Percentiles rank a stretch among this genome's conserved stretches.
phyloP scores from a whole-genome alignment of 2,329 filamentous ascomycete species.

The Diaporthe sp. region DNA sequence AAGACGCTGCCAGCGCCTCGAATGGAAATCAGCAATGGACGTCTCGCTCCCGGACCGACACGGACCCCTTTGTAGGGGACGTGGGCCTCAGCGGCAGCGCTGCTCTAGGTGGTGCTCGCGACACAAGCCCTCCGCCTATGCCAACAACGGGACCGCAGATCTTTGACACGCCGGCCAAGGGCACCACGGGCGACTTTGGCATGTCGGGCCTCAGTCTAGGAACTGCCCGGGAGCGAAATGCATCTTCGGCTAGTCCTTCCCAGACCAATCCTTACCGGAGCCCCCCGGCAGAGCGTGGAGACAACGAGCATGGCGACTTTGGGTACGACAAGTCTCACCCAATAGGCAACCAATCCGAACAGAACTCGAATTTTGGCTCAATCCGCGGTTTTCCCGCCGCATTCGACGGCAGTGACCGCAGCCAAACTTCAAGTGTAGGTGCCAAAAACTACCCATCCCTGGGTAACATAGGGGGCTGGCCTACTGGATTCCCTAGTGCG shows the following conservation, averaged over 20 bases:
- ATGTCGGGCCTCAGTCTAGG: constrained; percentile 71
- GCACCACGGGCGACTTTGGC: constrained; percentile 69
- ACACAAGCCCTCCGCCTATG: constrained; percentile 66
- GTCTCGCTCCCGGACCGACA: constrained; percentile 75
- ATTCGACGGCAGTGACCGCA: constrained; percentile 85
- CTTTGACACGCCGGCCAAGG: constrained; percentile 69
- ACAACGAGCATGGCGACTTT: constrained; percentile 63
- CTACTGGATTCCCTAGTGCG: constrained; percentile 67
- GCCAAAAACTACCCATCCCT: constrained; percentile 78
- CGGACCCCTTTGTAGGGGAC: constrained; percentile 80
- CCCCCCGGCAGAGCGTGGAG: constrained; percentile 79
- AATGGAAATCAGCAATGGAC: constrained; percentile 66
- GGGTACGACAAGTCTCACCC: constrained; percentile 66
- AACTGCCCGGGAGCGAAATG: constrained; percentile 72
- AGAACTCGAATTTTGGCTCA: constrained; percentile 64
- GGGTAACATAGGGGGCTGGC: constrained; percentile 73
- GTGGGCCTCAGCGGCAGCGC: constrained; percentile 75
- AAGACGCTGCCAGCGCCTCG: constrained; percentile 68
- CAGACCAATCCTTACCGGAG: constrained; percentile 98
- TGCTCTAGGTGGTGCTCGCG: constrained; percentile 80
- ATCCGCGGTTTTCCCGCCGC: constrained; percentile 64
- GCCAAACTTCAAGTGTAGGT: constrained; percentile 90
- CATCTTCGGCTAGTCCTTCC: constrained; percentile 84
- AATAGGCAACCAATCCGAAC: constrained; percentile 54
- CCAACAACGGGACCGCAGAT: constrained; percentile 45